A percentile compares a stretch with the other conserved stretches of the same genome.
These are phyloP conservation scores for Fomitopsis schrenkii DNA, from an alignment of 1,284 basidiomycete genomes.

Conservation along the genomic window DNA sequence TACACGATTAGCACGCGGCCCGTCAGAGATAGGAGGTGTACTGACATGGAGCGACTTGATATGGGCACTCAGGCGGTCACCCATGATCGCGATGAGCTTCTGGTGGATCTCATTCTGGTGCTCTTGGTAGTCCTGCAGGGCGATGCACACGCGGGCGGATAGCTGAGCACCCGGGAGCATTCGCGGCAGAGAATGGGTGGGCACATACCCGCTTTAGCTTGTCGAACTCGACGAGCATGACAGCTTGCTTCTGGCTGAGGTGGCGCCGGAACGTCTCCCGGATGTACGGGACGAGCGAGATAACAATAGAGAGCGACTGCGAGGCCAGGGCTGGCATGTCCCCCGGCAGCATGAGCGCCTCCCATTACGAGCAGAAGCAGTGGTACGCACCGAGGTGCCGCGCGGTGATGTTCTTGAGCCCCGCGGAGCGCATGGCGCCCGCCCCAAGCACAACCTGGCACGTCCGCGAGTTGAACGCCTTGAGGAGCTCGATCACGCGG, in stretches of 20 bases:
- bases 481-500: slow-evolving; percentile 92
- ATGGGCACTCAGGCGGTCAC: slow-evolving; percentile 88
- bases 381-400: slow-evolving; percentile 81
- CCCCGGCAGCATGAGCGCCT: slow-evolving; percentile 1
- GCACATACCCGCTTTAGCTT: slow-evolving; percentile 86
- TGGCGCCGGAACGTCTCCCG: slow-evolving; percentile 93
- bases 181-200: neutral
- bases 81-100: slow-evolving; percentile 98
- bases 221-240: slow-evolving; percentile 97
- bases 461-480: slow-evolving; percentile 96
- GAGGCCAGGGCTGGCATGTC: slow-evolving; percentile 77
- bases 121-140: slow-evolving; percentile 87
- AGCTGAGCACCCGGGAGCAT: neutral
- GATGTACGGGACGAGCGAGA: slow-evolving; percentile 94
- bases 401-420: slow-evolving; percentile 97
- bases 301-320: slow-evolving; percentile 91
- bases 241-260: slow-evolving; percentile 88
- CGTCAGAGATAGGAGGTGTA: slow-evolving; percentile 3
- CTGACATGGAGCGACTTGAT: slow-evolving; percentile 73
- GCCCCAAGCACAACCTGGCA: slow-evolving; percentile 98
- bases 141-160: neutral
- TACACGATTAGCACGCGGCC: neutral
- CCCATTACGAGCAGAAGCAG: slow-evolving; percentile 5
- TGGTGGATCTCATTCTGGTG: slow-evolving; percentile 99
- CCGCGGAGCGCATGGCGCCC: slow-evolving; percentile 96